Base-by-base conservation (phyloP, 108 stramenopile species). In the Aurantiochytrium sp. region DNA sequence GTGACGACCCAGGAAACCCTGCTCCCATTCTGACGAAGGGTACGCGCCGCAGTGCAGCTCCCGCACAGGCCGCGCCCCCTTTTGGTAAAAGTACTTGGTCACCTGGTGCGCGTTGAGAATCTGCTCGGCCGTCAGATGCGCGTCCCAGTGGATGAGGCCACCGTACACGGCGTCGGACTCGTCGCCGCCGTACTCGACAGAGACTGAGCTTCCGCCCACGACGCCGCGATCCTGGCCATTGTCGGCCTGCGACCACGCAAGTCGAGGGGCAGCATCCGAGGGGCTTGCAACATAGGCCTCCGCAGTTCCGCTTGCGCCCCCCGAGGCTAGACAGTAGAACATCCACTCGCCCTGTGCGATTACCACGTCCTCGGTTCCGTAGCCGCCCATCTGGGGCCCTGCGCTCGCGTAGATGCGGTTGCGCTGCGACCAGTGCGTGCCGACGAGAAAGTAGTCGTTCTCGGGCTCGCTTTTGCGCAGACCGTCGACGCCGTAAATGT, bases 41-140 rank as follows among this genome's bases (percentile, higher is more conserved):
- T 81, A 81, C 1, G 73, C 73, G 10, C 73, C 73, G 30, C 73
- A 81, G 24, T 81, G 73, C 45, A 81, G 32, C 45, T 81, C 73
- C 10, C 42, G 39, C 6, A 48, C 42, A 17, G 39, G 39, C 6
- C 73, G 73, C 73, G n/a, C 42, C 10, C 24, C 45, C 19, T 48
- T 30, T 2, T 41, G 73, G 2, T 81, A 81, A 81, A 81, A 81
- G 45, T 81, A 81, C 73, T 24, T 48, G 6, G 73, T 81, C 45
- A 81, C 73, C 24, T 81, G 42, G 45, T 81, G 30, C 42, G 73
- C 73, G 2, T 81, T 81, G 3, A 48, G 73, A 48, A 81, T 81
- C 39, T 81, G 36, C 19, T 37, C 36, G 19, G 39, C 39, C 12
- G 36, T 48, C 39, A 81, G 45, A 30, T 81, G 73, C 24, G 39